Conservation (phyloP, 2,329 filamentous ascomycete genomes). For the Thelonectria blattea region DNA sequence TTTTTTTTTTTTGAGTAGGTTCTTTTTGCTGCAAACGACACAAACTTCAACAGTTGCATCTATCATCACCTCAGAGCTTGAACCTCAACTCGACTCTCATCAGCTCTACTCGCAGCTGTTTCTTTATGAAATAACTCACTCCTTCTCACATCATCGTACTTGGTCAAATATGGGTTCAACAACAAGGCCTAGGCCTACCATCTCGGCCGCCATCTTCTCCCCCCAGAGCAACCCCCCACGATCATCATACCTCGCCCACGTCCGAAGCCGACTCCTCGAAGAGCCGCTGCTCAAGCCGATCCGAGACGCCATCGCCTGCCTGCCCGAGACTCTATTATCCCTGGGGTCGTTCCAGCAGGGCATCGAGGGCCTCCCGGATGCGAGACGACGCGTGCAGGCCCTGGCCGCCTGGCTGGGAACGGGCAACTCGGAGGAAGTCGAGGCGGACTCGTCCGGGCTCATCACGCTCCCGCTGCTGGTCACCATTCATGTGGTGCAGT, state of each 20-base stretch:
- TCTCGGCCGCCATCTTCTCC: conserved; percentile 28
- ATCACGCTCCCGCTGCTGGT: conserved; percentile 23
- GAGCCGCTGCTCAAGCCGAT: conserved; percentile 12
- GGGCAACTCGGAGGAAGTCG: conserved; percentile 14
- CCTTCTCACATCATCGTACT: neutral
- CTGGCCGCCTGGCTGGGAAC: conserved; percentile 19
- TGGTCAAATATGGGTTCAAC: neutral
- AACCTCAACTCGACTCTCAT: neutral
- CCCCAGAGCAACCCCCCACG: conserved; percentile 23
- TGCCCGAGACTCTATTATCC: conserved; percentile 15
- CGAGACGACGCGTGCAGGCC: conserved; percentile 11
- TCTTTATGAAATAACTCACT: neutral
- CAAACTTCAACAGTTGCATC: too few species aligned
- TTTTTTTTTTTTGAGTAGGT: too few species aligned
- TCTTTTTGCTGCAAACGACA: too few species aligned
- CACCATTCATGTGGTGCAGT: conserved; percentile 25
- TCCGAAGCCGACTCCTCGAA: conserved; percentile 17
- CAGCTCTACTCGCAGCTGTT: neutral
- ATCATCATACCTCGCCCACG: conserved; percentile 17
- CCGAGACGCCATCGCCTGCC: conserved; percentile 9
- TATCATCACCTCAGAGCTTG: neutral
- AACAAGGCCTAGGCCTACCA: conserved; percentile 3
- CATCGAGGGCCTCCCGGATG: conserved; percentile 4
- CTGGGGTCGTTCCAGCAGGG: conserved; percentile 14
- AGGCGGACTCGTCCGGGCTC: conserved; percentile 14